A percentile compares a stretch with the other conserved stretches of the same genome.
These are phyloP conservation scores for Malassezia japonica DNA, from an alignment of 1,284 basidiomycete genomes.

Conservation along the genomic window DNA sequence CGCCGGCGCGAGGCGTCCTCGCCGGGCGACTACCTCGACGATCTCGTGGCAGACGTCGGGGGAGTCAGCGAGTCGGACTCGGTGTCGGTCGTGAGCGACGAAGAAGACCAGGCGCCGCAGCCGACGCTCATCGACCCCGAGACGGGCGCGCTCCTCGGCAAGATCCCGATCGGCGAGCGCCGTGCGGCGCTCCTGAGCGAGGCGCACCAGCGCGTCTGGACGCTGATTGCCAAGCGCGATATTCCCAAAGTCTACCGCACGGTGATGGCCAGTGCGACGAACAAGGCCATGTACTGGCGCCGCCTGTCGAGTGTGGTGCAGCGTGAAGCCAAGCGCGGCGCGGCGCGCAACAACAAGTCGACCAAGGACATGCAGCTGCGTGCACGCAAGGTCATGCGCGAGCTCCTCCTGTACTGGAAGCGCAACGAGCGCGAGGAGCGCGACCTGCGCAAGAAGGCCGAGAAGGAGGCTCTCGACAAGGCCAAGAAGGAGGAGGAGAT, in stretches of 20 bases:
- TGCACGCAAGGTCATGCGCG: conserved; percentile 69
- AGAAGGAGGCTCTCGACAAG: conserved; percentile 55
- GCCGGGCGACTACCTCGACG: conserved; percentile 16
- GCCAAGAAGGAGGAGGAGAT: conserved; percentile 89
- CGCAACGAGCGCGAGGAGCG: conserved; percentile 89
- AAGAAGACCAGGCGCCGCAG: conserved; percentile 17
- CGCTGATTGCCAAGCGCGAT: conserved; percentile 43
- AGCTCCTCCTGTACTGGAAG: conserved; percentile 91
- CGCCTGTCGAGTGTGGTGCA: conserved; percentile 68
- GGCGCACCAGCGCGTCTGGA: conserved; percentile 45
- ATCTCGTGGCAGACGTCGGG: conserved; percentile 17
- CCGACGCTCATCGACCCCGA: conserved; percentile 20
- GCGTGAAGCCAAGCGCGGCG: conserved; percentile 69
- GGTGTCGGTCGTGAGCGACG: conserved; percentile 20
- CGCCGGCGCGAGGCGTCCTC: neutral
- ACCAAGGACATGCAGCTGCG: conserved; percentile 81
- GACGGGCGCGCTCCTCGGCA: conserved; percentile 22
- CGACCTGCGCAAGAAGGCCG: conserved; percentile 82
- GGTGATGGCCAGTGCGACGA: conserved; percentile 38
- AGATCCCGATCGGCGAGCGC: conserved; percentile 31
- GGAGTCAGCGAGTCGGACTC: conserved; percentile 11
- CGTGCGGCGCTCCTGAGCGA: conserved; percentile 40
- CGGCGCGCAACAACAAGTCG: conserved; percentile 67
- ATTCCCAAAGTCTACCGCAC: conserved; percentile 46
- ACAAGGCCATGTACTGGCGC: conserved; percentile 57